These are phyloP conservation scores for Litchi chinensis DNA, from an alignment of 345 rosid species.

Conservation along the genomic window DNA sequence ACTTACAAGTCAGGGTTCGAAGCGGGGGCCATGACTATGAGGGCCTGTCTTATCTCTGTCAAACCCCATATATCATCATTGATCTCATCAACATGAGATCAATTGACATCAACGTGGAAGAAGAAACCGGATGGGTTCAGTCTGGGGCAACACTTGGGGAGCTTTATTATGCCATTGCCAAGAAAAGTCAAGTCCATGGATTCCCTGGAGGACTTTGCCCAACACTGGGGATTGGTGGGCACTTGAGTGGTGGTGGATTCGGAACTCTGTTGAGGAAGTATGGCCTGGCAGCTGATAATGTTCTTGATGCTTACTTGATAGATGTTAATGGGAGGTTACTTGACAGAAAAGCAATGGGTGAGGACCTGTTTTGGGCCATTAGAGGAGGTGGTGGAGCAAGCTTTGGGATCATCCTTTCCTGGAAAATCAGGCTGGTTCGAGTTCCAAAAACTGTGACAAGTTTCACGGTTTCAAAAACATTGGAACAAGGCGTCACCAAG, in stretches of 20 bases:
- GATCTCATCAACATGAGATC: conserved; percentile 45
- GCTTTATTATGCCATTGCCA: conserved; percentile 42
- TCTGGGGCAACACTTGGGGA: conserved; percentile 55
- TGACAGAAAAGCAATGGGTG: conserved; percentile 49
- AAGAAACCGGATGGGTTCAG: conserved; percentile 46
- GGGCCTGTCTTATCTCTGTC: conserved; percentile 47
- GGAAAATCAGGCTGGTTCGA: conserved; percentile 45
- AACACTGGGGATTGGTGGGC: conserved; percentile 49
- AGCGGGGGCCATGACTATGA: conserved; percentile 70
- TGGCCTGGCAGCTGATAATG: conserved; percentile 48
- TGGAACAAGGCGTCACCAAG: conserved; percentile 35
- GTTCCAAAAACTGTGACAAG: conserved; percentile 47
- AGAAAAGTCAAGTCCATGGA: conserved; percentile 40
- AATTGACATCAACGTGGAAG: conserved; percentile 25
- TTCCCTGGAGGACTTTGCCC: conserved; percentile 56
- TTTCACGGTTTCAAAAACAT: conserved; percentile 29
- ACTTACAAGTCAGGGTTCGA: conserved; percentile 43
- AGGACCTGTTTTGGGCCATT: conserved; percentile 60
- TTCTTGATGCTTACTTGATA: conserved; percentile 42
- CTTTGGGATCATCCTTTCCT: conserved; percentile 50
- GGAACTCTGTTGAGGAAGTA: conserved; percentile 52
- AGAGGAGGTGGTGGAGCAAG: conserved; percentile 60
- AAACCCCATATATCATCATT: conserved; percentile 38
- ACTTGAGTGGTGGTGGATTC: conserved; percentile 44
- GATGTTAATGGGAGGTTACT: conserved; percentile 43